These are phyloP conservation scores for Phaeosphaeriaceae sp. DNA, from an alignment of 2,329 filamentous ascomycete species.

Conservation along the genomic window DNA sequence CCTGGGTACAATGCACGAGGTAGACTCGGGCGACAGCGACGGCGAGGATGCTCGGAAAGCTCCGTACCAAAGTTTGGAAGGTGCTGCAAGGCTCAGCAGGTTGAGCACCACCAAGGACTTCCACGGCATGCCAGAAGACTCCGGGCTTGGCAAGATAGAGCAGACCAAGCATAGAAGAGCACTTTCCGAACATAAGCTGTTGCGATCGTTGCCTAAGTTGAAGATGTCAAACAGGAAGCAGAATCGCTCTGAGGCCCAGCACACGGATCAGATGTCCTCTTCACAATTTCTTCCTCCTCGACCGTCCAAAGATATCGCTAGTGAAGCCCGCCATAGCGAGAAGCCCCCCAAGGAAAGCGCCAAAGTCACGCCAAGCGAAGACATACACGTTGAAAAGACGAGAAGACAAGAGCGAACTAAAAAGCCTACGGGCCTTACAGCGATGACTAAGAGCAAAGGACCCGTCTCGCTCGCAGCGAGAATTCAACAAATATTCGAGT, in stretches of 20 bases:
- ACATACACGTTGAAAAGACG: conserved; percentile 29
- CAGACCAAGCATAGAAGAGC: conserved; percentile 61
- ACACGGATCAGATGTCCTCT: conserved; percentile 60
- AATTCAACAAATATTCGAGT: conserved; percentile 72
- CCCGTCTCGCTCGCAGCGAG: conserved; percentile 71
- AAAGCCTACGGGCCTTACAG: conserved; percentile 7
- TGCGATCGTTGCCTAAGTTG: conserved; percentile 70
- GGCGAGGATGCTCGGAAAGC: conserved; percentile 43
- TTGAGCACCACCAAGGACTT: conserved; percentile 45
- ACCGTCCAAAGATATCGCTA: conserved; percentile 25
- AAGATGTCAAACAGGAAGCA: conserved; percentile 45
- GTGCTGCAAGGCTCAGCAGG: conserved; percentile 44
- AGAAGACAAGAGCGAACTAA: conserved; percentile 33
- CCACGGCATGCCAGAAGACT: conserved; percentile 14
- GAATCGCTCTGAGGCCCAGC: conserved; percentile 25
- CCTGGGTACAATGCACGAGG: conserved; percentile 80
- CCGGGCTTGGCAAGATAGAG: conserved; percentile 20
- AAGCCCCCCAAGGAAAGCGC: conserved; percentile 20
- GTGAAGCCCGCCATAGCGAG: conserved; percentile 15
- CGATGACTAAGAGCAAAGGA: conserved; percentile 25
- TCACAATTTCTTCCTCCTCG: conserved; percentile 48
- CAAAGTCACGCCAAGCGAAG: conserved; percentile 30
- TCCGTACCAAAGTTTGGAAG: conserved; percentile 38
- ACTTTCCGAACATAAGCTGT: conserved; percentile 69
- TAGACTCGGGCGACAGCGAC: conserved; percentile 77